Evolutionary conservation across 176 grass and related monocot species (phyloP).

Genomic region (Aegilops umbellulata): DNA sequence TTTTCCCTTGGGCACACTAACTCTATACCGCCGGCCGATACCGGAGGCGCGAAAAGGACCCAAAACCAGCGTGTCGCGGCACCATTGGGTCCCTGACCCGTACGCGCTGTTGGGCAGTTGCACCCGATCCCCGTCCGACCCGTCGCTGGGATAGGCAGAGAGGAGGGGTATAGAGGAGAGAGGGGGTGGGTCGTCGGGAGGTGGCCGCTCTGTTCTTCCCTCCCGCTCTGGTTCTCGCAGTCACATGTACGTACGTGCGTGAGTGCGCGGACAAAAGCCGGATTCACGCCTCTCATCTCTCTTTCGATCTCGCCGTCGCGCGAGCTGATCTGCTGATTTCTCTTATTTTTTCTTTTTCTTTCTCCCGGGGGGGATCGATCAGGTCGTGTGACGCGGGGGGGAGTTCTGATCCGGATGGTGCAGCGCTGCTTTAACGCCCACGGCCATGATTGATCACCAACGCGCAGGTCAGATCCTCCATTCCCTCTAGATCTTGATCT

Average conservation of each 20-base stretch:
- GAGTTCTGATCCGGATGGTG: conserved; percentile 47
- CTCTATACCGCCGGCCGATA: neutral
- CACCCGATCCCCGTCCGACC: conserved; percentile 29
- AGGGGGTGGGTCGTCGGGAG: conserved; percentile 22
- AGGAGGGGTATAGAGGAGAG: neutral
- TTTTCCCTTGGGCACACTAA: neutral
- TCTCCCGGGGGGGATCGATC: neutral
- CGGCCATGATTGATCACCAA: conserved; percentile 48
- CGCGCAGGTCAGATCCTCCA: conserved; percentile 28
- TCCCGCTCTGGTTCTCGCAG: conserved; percentile 22
- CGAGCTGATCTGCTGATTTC: conserved; percentile 25
- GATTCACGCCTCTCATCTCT: neutral
- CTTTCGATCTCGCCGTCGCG: conserved; percentile 16
- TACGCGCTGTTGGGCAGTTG: conserved; percentile 11
- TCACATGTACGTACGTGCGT: conserved; percentile 33
- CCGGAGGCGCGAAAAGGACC: neutral
- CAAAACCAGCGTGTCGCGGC: neutral
- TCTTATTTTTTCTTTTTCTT: neutral
- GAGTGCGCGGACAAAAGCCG: neutral
- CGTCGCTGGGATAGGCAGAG: neutral
- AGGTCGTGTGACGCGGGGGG: conserved; percentile 41
- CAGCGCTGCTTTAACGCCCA: conserved; percentile 27
- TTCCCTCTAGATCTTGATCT: conserved; percentile 22
- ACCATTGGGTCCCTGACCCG: neutral
- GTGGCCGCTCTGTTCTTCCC: conserved; percentile 18